Conservation (phyloP, 768 basidiomycete species). For the Gelatoporia subvermispora region DNA sequence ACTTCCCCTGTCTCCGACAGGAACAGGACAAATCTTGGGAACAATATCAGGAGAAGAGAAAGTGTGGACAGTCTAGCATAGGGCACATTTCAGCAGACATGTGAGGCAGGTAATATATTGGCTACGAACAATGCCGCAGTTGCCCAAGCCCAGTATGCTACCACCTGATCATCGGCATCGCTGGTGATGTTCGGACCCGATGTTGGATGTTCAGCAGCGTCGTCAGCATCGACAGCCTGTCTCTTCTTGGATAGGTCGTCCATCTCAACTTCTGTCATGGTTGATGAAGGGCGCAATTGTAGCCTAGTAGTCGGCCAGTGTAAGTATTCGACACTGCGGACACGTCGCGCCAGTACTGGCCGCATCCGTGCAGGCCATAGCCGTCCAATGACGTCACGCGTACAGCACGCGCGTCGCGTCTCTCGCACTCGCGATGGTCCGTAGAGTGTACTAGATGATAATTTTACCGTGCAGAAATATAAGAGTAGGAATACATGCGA, state of each 20-base stretch:
- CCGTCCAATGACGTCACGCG: too few relatives aligned
- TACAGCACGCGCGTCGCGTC: neutral
- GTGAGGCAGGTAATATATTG: neutral
- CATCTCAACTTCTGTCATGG: conserved; percentile 36
- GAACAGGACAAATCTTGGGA: conserved; percentile 66
- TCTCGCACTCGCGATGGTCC: neutral
- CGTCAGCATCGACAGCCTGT: conserved; percentile 4
- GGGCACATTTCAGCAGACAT: too few relatives aligned
- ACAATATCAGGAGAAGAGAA: conserved; percentile 34
- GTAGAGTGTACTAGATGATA: too few relatives aligned
- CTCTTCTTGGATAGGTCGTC: conserved; percentile 28
- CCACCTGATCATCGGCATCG: conserved; percentile 22
- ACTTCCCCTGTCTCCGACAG: conserved; percentile 42
- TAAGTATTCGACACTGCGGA: conserved; percentile 8
- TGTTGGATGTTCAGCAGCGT: neutral
- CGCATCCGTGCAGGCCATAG: too few relatives aligned
- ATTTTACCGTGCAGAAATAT: neutral
- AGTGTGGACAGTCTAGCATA: conserved; percentile 12
- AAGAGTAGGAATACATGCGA: neutral
- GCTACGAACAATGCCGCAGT: conserved; percentile 22
- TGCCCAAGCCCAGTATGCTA: conserved; percentile 35
- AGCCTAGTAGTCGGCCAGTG: too few relatives aligned
- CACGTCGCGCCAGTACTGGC: conserved; percentile 1
- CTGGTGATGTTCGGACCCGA: neutral
- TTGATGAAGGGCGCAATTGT: neutral